Base-by-base conservation (phyloP, 2,329 filamentous ascomycete genomes). In the Knufia fluminis region DNA sequence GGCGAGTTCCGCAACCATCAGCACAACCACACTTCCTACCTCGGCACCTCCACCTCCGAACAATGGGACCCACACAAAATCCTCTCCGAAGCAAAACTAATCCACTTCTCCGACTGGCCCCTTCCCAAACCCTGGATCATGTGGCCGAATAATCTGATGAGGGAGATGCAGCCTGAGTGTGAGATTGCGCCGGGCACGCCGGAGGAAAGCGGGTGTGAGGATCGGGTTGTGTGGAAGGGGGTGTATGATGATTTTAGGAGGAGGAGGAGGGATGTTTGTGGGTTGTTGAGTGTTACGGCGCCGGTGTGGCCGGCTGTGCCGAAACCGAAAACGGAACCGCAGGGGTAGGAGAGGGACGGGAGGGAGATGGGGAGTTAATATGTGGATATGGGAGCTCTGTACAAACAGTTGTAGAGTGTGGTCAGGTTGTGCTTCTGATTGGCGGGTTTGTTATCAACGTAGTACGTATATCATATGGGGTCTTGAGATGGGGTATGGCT, bases 101-200 rank as follows among this genome's bases (percentile, higher is more conserved):
- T 86, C 1, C 83, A 86, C 62, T 86, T 86, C 61, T 82, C 78
- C 10, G 83, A 87, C 59, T 84, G 78, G 78, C 83, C 83, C 1
- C 57, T 85, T 4, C 80, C 82, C 0, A 86, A 86, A 56, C 78
- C 78, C 2, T 80, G 77, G 77, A 63, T 77, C 26, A 40, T 42
- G 36, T 40, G 26, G 39, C 35, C 26, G 36, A 40, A 49, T 28
- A 3, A 3, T 2, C 16, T 42, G 19, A 14, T 42, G 9, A 20
- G 39, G 10, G 46, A 49, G 26, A 31, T 40, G 23, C 36, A 36
- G 23, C 46, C 46, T 2, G 10, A 49, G 12, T 49, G 46, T 26
- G 43, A 46, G 17, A 16, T 46, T 20, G 43, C 32, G 14, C 43
- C 17, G 16, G 38, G 28, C 33, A 42, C 46, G 26, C 20, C 46